Base-by-base conservation (phyloP, 2,329 filamentous ascomycete genomes). In the Ascochyta pisi region DNA sequence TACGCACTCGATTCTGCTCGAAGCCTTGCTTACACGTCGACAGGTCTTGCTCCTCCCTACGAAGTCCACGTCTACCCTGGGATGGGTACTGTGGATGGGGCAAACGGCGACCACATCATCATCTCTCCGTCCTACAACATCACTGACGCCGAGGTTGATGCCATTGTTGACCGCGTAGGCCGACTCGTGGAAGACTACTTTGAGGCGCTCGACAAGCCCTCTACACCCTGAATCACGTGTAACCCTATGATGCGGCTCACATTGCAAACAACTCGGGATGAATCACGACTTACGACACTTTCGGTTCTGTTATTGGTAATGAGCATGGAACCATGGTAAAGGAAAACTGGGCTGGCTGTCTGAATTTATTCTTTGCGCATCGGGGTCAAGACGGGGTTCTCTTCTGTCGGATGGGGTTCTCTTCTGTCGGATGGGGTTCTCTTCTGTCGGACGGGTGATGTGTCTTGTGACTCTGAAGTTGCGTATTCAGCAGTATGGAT, bases 121-220 rank as follows among this genome's bases (percentile, higher is more conserved):
- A 66, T 93, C 10, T 84, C 88, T 1, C 90, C 90, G 5, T 82
- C 89, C 0, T 91, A 86, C 73, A 91, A 84, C 40, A 79, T 88
- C 22, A 85, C 81, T 1, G 74, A 75, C 39, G 78, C 78, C 7
- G 85, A 89, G 19, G 76, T 90, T 47, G 78, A 84, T 13, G 67
- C 77, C 23, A 83, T 89, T 49, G 84, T 84, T 2, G 75, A 81
- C 16, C 79, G 76, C 0, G 76, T 85, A 3, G 73, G 71, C 4
- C 75, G 68, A n/a, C 80, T 89, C 16, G 73, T 90, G 22, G 69
- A 77, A 13, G 82, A 84, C 16, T 81, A 75, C 63, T 81, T 81
- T 49, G 57, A 55, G 3, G 53, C 61, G 2, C 47, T 61, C 15
- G 44, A 43, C 19, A 22, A 48, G 6, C 16, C 35, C 1, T 43